A percentile compares a stretch with the other conserved stretches of the same genome.
These are phyloP conservation scores for Claviceps pazoutovae DNA, from an alignment of 2,329 filamentous ascomycete genomes.

Conservation along the genomic window DNA sequence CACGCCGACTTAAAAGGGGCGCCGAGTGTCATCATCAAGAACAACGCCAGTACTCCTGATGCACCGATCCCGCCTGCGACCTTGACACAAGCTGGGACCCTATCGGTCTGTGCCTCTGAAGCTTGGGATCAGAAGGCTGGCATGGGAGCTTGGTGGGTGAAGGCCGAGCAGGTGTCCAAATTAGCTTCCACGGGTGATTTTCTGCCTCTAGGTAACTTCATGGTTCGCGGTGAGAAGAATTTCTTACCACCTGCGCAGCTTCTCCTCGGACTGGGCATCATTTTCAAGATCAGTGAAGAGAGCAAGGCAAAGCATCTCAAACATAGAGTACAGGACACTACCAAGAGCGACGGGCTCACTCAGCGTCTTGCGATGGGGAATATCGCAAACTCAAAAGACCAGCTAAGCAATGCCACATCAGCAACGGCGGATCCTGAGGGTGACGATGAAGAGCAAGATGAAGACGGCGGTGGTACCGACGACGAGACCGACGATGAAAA, in stretches of 20 bases:
- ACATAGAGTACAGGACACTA: constrained; percentile 31
- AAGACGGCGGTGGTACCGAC: constrained; percentile 11
- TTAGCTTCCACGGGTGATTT: constrained; percentile 68
- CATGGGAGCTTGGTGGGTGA: constrained; percentile 95
- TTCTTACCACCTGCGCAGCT: constrained; percentile 78
- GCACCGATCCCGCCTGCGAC: constrained; percentile 86
- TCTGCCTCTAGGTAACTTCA: constrained; percentile 63
- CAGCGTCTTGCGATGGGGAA: constrained; percentile 7
- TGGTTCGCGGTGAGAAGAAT: constrained; percentile 77
- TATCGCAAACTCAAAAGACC: constrained; percentile 8
- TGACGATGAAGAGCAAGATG: constrained; percentile 11
- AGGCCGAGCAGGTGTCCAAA: constrained; percentile 81
- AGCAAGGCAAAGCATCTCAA: constrained; percentile 71
- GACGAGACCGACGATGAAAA: constrained; percentile 16
- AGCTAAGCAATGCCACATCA: neutral
- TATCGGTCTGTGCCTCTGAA: constrained; percentile 71
- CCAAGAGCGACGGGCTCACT: constrained; percentile 10
- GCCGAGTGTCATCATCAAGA: constrained; percentile 78
- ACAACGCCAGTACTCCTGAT: constrained; percentile 61
- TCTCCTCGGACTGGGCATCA: constrained; percentile 71
- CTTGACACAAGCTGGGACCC: constrained; percentile 72
- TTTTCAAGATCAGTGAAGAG: constrained; percentile 81
- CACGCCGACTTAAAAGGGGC: constrained; percentile 82
- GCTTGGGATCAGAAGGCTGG: constrained; percentile 96
- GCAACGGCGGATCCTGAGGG: constrained; percentile 18